A percentile compares a stretch with the other conserved stretches of the same genome.
phyloP scores from a whole-genome alignment of 73 alveolate species.

The Diophrys sp. region DNA sequence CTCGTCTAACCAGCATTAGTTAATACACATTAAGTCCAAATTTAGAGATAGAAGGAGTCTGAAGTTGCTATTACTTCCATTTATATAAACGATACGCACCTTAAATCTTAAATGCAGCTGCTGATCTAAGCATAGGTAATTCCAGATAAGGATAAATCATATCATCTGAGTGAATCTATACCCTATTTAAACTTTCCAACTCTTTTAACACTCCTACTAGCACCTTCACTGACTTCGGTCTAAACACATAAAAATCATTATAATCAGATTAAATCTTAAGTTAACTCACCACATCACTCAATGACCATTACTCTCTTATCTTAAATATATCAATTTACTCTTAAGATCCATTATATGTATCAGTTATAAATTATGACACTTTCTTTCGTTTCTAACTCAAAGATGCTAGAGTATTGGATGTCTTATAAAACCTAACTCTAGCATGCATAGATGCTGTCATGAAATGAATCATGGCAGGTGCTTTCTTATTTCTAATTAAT shows the following conservation, averaged over 20 bases:
- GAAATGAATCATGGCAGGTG: not conserved
- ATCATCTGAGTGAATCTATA: not conserved
- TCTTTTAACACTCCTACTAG: not conserved
- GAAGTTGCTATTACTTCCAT: not conserved
- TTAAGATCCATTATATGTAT: too few relatives aligned
- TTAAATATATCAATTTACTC: too few relatives aligned
- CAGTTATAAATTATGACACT: too few relatives aligned
- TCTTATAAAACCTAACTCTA: not conserved
- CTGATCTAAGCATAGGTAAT: slow-evolving; percentile 13
- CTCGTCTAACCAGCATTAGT: not conserved
- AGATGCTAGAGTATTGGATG: too few relatives aligned
- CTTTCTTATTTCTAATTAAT: too few relatives aligned
- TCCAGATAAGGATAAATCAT: not conserved
- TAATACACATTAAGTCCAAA: not conserved
- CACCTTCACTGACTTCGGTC: not conserved
- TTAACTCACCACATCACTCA: too few relatives aligned
- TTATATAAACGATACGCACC: not conserved
- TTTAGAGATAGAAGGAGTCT: too few relatives aligned
- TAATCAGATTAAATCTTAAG: slow-evolving; percentile 14
- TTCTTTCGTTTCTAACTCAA: too few relatives aligned
- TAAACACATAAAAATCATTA: slow-evolving; percentile 15
- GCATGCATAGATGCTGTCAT: slow-evolving; percentile 8
- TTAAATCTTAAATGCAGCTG: slow-evolving; percentile 46
- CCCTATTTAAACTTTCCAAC: not conserved
- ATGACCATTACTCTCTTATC: too few relatives aligned